Percentiles rank a stretch among this genome's conserved stretches.
These are phyloP conservation scores for Trichoderma erinaceum DNA, from an alignment of 495 filamentous ascomycete species.

Conservation along the genomic window DNA sequence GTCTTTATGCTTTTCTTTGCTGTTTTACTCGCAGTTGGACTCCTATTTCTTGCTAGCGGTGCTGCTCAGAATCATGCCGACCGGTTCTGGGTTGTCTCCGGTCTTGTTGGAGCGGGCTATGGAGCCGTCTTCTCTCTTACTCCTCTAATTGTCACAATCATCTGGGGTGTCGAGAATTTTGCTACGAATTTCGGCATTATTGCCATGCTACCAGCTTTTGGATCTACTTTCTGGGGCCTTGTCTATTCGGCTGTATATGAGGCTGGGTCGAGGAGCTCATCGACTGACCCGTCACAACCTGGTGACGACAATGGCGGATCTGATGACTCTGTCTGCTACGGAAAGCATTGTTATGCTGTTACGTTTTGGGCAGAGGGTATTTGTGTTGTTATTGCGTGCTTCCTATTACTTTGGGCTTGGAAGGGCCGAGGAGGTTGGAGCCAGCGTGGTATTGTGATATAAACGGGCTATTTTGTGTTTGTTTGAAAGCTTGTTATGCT, in stretches of 20 bases:
- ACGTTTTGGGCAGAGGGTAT: constrained; percentile 77
- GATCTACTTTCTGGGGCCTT: constrained; percentile 78
- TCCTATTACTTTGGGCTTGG: constrained; percentile 74
- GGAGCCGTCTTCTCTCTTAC: constrained; percentile 83
- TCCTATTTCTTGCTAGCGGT: constrained; percentile 67
- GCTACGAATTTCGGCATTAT: constrained; percentile 97
- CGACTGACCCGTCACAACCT: neutral
- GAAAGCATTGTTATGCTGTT: constrained; percentile 66
- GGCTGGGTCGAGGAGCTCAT: constrained; percentile 39
- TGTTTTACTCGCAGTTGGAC: constrained; percentile 68
- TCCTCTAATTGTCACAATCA: constrained; percentile 85
- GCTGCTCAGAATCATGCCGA: constrained; percentile 56
- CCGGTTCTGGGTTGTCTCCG: constrained; percentile 74
- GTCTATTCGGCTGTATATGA: constrained; percentile 81
- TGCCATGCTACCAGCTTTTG: constrained; percentile 78
- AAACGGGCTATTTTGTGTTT: neutral
- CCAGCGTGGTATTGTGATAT: constrained; percentile 72
- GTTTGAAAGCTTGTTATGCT: too few species aligned
- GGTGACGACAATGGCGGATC: constrained; percentile 24
- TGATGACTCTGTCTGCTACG: constrained; percentile 59
- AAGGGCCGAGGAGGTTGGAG: constrained; percentile 69
- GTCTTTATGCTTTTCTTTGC: constrained; percentile 70
- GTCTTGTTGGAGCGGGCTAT: constrained; percentile 80
- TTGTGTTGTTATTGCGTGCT: constrained; percentile 71
- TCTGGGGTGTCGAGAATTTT: constrained; percentile 98